A percentile compares a stretch with the other conserved stretches of the same genome.
These are phyloP conservation scores for Cordyceps fumosorosea DNA, from an alignment of 2,329 filamentous ascomycete genomes.

Conservation along the genomic window DNA sequence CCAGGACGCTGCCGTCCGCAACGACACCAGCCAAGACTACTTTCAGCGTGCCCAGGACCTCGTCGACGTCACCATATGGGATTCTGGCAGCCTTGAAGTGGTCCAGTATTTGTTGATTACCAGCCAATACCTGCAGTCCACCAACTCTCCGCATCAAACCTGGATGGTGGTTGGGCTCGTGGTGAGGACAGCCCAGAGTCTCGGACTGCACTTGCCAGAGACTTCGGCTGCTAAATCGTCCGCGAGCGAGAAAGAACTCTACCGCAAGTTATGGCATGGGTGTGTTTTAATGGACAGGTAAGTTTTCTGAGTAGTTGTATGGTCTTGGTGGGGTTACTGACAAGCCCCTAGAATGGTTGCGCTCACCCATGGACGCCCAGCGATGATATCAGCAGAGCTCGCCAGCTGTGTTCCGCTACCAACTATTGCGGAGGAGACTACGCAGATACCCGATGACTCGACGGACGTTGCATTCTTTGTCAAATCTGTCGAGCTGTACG, in stretches of 20 bases:
- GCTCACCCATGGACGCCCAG: conserved; percentile 28
- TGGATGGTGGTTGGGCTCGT: conserved; percentile 43
- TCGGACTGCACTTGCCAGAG: conserved; percentile 38
- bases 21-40: conserved; percentile 33
- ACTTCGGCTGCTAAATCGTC: conserved; percentile 23
- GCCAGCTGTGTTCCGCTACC: conserved; percentile 25
- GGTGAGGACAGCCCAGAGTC: conserved; percentile 38
- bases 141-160: conserved; percentile 39
- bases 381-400: conserved; percentile 26
- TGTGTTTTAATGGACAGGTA: conserved; percentile 34
- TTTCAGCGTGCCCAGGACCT: conserved; percentile 37
- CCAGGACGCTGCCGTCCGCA: conserved; percentile 31
- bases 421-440: not conserved
- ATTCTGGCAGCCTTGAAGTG: conserved; percentile 34
- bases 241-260: conserved; percentile 21
- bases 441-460: not conserved
- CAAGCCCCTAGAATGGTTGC: conserved; percentile 25
- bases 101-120: conserved; percentile 42
- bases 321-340: not conserved
- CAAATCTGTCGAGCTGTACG: conserved; percentile 30
- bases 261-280: conserved; percentile 29
- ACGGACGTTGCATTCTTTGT: conserved; percentile 26
- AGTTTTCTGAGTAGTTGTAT: not conserved
- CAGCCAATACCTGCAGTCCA: conserved; percentile 43
- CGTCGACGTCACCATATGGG: conserved; percentile 36